Evolutionary conservation across 2,329 filamentous ascomycete genomes (phyloP), one percentile per base, ranked within the genome.

Genomic region (Fusarium sublunatum): DNA sequence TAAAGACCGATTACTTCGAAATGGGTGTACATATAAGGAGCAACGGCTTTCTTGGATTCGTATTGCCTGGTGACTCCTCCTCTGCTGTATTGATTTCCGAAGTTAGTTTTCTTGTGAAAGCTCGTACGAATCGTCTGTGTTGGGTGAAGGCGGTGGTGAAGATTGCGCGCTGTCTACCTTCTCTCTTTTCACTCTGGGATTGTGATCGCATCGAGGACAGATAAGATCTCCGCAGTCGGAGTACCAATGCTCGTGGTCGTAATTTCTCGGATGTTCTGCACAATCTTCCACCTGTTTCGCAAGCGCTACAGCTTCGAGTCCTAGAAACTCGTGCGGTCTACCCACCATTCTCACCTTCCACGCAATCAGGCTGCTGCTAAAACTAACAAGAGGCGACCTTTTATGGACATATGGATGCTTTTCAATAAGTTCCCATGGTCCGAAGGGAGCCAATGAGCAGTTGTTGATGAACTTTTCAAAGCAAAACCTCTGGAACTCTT

Each of bases 311-410:
- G 39, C 49, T 32, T 22, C n/a, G 11, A 52, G 49, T 6, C 19
- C 49, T 1, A 28, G 11, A 22, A 26, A 45, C 25, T 52, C 48
- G 2, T 28, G 13, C 2, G 19, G 13, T 3, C 1, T 15, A 24
- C n/a, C n/a, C 6, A 46, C 6, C 10, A 45, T 13, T 6, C 28
- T 34, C 9, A 26, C 34, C 8, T 53, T 46, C 34, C 13, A 47
- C 5, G 42, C 50, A 10, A 53, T 22, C 19, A n/a, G 46, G 19
- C 40, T 32, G 15, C 46, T 46, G 8, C 50, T 53, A 15, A 53
- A 53, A 7, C 41, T 34, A 12, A 10, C 26, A 13, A 53, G 43
- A 5, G 42, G n/a, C 7, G 41, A 53, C 13, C 36, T 3, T 1
- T 7, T 2, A 4, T 4, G n/a, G 13, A 26, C 13, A 5, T 19